Evolutionary conservation across 176 grass and related monocot genomes (phyloP).

Genomic region (Musa beccarii): DNA sequence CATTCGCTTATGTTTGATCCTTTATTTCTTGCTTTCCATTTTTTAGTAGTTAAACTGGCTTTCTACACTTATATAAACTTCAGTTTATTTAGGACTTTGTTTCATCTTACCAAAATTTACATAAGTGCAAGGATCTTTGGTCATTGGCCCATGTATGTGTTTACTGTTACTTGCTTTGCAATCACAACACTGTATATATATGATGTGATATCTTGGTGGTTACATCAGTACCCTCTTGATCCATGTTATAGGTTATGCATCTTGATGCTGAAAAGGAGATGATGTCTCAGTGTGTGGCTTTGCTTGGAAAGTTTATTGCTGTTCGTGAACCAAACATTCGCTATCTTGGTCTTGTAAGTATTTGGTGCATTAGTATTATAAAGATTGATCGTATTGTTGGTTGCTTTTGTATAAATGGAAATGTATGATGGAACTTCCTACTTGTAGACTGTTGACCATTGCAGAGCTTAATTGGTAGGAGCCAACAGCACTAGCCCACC

Average conservation of each 20-base stretch:
- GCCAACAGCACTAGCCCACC: not conserved
- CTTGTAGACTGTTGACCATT: not conserved
- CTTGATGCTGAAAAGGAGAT: conserved; percentile 99
- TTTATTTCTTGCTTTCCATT: too few relatives aligned
- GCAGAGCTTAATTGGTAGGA: not conserved
- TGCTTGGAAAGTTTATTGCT: conserved; percentile 99
- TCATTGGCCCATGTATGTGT: not conserved
- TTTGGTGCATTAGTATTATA: conserved; percentile 7
- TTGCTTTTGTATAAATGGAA: conserved; percentile 14
- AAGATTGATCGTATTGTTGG: conserved; percentile 6
- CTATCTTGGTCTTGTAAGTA: conserved; percentile 91
- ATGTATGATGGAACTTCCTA: not conserved
- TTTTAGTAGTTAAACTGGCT: too few relatives aligned
- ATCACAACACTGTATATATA: not conserved
- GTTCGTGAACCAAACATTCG: conserved; percentile 98
- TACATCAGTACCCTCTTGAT: not conserved
- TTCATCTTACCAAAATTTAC: not conserved
- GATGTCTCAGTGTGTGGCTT: conserved; percentile 98
- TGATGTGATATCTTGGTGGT: not conserved
- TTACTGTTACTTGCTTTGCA: not conserved
- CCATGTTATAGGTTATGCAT: conserved; percentile 80
- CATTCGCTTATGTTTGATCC: too few relatives aligned
- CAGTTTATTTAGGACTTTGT: not conserved
- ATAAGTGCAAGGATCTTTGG: not conserved
- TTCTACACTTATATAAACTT: not conserved